A percentile compares a stretch with the other conserved stretches of the same genome.
Conservation (phyloP, 2,329 filamentous ascomycete species). For the Fusarium verticillioides region DNA sequence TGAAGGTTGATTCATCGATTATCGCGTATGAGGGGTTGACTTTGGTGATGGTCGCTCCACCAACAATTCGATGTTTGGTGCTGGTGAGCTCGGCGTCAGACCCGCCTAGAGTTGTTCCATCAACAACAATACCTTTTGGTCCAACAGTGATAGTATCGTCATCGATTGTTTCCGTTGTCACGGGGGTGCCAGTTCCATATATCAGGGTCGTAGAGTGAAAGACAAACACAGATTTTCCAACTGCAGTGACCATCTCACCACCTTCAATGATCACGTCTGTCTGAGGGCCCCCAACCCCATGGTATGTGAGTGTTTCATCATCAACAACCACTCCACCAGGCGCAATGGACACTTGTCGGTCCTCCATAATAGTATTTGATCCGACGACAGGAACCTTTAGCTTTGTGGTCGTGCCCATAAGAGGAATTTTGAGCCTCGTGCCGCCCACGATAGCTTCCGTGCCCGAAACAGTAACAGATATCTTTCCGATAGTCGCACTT, state of each 20-base stretch:
- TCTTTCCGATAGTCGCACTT: constrained; percentile 51
- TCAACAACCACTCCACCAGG: constrained; percentile 51
- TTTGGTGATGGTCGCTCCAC: constrained; percentile 64
- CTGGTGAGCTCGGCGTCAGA: constrained; percentile 48
- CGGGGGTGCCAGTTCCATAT: constrained; percentile 53
- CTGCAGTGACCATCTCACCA: constrained; percentile 59
- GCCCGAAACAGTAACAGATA: constrained; percentile 56
- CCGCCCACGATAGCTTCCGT: constrained; percentile 56
- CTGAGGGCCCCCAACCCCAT: constrained; percentile 46
- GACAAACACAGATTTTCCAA: constrained; percentile 55
- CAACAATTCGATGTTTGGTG: constrained; percentile 60
- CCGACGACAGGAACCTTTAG: constrained; percentile 54
- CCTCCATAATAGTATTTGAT: constrained; percentile 50
- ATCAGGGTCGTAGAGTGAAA: constrained; percentile 58
- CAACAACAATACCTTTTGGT: constrained; percentile 55
- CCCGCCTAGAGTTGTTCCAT: constrained; percentile 58
- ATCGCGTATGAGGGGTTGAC: constrained; percentile 61
- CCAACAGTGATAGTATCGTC: constrained; percentile 64
- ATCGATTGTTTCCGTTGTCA: constrained; percentile 55
- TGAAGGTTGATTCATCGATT: constrained; percentile 62
- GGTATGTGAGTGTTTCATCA: constrained; percentile 52
- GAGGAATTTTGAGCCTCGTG: constrained; percentile 55
- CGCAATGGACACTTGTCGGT: constrained; percentile 49
- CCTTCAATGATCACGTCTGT: constrained; percentile 60
- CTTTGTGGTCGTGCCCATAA: constrained; percentile 48